Conservation (phyloP, 2,329 filamentous ascomycete genomes). For the Zasmidium angulare region DNA sequence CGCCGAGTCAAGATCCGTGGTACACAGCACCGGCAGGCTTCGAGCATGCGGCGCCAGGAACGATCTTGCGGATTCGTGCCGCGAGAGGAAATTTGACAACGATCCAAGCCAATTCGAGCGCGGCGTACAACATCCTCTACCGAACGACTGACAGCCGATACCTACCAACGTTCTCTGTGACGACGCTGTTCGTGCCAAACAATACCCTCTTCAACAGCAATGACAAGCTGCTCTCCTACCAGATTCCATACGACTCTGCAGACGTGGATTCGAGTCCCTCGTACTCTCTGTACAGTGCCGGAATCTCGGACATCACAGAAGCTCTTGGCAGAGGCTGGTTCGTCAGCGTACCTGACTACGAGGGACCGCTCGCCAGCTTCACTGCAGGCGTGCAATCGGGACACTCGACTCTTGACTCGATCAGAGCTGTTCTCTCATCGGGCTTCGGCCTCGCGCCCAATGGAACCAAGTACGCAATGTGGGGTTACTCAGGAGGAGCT, state of each 20-base stretch:
- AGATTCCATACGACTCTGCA: slow-evolving; percentile 39
- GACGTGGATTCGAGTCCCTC: slow-evolving; percentile 42
- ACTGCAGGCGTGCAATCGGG: slow-evolving; percentile 43
- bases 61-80: slow-evolving; percentile 35
- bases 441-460: slow-evolving; percentile 23
- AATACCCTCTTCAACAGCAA: slow-evolving; percentile 5
- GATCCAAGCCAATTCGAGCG: slow-evolving; percentile 27
- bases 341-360: slow-evolving; percentile 50
- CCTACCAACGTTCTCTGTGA: slow-evolving; percentile 29
- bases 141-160: slow-evolving; percentile 29
- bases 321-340: slow-evolving; percentile 48
- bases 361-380: slow-evolving; percentile 45
- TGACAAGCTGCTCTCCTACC: slow-evolving; percentile 29
- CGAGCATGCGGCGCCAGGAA: slow-evolving; percentile 33
- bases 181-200: slow-evolving; percentile 28
- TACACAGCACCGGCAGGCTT: slow-evolving; percentile 34
- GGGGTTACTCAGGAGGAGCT: slow-evolving; percentile 59
- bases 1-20: slow-evolving; percentile 40
- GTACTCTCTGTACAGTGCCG: slow-evolving; percentile 35
- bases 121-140: slow-evolving; percentile 32
- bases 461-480: slow-evolving; percentile 35
- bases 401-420: slow-evolving; percentile 45
- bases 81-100: slow-evolving; percentile 32
- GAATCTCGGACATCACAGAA: slow-evolving; percentile 28
- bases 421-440: slow-evolving; percentile 42